Conservation (phyloP, 2,329 filamentous ascomycete genomes). For the Lachnellula subtilissima region DNA sequence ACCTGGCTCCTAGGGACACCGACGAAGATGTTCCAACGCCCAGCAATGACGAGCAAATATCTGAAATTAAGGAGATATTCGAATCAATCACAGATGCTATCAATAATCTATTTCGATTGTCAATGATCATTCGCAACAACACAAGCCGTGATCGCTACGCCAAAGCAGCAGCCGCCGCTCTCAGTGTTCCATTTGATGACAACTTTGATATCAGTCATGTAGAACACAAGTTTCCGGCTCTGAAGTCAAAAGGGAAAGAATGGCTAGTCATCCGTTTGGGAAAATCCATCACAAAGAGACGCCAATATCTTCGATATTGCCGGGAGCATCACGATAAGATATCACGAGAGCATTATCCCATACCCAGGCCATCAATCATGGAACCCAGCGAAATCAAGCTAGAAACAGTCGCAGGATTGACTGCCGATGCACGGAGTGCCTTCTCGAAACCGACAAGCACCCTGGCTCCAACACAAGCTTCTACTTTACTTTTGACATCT, state of each 20-base stretch:
- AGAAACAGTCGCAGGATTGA: not conserved
- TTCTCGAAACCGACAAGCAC: constrained; percentile 8
- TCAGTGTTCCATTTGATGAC: constrained; percentile 3
- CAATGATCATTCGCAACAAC: constrained; percentile 13
- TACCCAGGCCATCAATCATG: not conserved
- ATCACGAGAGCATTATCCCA: not conserved
- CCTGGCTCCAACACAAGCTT: constrained; percentile 5
- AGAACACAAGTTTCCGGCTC: constrained; percentile 9
- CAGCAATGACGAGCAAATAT: constrained; percentile 5
- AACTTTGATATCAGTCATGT: constrained; percentile 12
- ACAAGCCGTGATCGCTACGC: constrained; percentile 9
- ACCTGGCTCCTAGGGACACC: not conserved
- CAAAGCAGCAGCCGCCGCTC: constrained; percentile 6
- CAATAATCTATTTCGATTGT: constrained; percentile 11
- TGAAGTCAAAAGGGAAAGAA: not conserved
- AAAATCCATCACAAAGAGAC: constrained; percentile 23
- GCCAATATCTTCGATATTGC: constrained; percentile 27
- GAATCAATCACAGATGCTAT: constrained; percentile 8
- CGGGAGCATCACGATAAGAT: constrained; percentile 21
- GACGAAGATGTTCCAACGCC: not conserved
- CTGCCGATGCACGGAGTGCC: not conserved
- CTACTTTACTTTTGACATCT: not conserved
- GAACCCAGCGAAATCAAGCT: not conserved
- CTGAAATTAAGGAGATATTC: constrained; percentile 14
- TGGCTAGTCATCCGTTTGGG: constrained; percentile 23